A percentile compares a stretch with the other conserved stretches of the same genome.
phyloP scores from a whole-genome alignment of 495 filamentous ascomycete genomes.

The Staphylotrichum longicolle region DNA sequence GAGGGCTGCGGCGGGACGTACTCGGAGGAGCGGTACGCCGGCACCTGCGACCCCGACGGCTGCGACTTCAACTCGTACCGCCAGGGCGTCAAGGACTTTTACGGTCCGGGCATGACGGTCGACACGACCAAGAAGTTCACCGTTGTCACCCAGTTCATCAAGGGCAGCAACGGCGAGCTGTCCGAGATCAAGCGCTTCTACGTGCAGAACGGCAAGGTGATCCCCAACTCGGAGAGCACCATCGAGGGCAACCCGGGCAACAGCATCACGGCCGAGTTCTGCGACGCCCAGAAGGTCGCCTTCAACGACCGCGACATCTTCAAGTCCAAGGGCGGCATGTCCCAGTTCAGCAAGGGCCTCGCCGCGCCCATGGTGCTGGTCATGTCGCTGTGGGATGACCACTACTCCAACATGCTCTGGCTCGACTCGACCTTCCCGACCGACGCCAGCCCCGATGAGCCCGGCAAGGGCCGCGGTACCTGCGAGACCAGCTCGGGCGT shows the following conservation, averaged over 20 bases:
- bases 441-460: slow-evolving; percentile 42
- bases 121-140: slow-evolving; percentile 67
- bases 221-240: slow-evolving; percentile 56
- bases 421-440: slow-evolving; percentile 74
- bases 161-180: slow-evolving; percentile 47
- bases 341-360: slow-evolving; percentile 55
- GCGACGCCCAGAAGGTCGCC: slow-evolving; percentile 55
- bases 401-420: slow-evolving; percentile 78
- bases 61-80: slow-evolving; percentile 79
- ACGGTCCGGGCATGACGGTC: slow-evolving; percentile 57
- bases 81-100: slow-evolving; percentile 62
- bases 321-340: slow-evolving; percentile 57
- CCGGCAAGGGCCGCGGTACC: slow-evolving; percentile 67
- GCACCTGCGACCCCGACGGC: slow-evolving; percentile 66
- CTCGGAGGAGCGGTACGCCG: slow-evolving; percentile 48
- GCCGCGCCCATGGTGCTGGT: slow-evolving; percentile 70
- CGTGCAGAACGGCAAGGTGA: slow-evolving; percentile 64
- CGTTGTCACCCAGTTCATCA: slow-evolving; percentile 70
- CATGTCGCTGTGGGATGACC: slow-evolving; percentile 77
- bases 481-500: slow-evolving; percentile 61
- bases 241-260: slow-evolving; percentile 52
- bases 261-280: slow-evolving; percentile 61
- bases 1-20: slow-evolving; percentile 51
- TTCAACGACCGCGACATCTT: slow-evolving; percentile 64
- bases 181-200: slow-evolving; percentile 68